Evolutionary conservation across 1,284 basidiomycete genomes (phyloP).

Genomic region (Paramarasmius palmivorus): DNA sequence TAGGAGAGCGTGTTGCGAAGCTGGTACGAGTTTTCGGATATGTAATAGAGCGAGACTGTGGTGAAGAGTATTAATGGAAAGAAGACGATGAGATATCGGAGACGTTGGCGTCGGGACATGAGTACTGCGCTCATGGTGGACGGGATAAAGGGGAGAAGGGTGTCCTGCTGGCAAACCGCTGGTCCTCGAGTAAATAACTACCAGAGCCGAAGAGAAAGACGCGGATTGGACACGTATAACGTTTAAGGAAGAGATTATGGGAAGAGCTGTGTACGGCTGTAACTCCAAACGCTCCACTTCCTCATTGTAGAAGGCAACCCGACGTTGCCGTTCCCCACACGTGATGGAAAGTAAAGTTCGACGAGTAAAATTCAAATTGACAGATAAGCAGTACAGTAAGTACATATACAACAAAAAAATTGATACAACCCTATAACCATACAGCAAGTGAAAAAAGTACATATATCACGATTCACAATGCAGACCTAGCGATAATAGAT

Average conservation of each 20-base stretch:
- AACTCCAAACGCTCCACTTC: too few species aligned
- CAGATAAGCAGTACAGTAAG: not conserved
- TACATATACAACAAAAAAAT: not conserved
- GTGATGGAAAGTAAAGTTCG: not conserved
- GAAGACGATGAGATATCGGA: constrained; percentile 1
- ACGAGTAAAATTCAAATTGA: not conserved
- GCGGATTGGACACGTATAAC: too few species aligned
- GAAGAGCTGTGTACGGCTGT: too few species aligned
- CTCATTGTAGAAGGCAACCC: not conserved
- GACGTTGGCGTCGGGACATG: constrained; percentile 26
- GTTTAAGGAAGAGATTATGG: too few species aligned
- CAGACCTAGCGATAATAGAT: too few species aligned
- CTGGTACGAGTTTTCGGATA: constrained; percentile 43
- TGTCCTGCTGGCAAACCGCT: too few species aligned
- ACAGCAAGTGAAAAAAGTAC: not conserved
- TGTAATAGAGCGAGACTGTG: constrained; percentile 31
- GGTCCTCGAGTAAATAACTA: too few species aligned
- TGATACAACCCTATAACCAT: not conserved
- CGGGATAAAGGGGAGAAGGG: not conserved
- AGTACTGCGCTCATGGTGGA: constrained; percentile 23
- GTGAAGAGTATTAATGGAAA: constrained; percentile 30
- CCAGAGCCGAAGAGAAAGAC: too few species aligned
- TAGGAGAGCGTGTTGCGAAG: constrained; percentile 54
- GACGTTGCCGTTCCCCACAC: not conserved
- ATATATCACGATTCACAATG: too few species aligned